Percentiles rank a stretch among this genome's conserved stretches.
Evolutionary conservation across 1,284 basidiomycete species (phyloP).

Genomic region (Athelia psychrophila): DNA sequence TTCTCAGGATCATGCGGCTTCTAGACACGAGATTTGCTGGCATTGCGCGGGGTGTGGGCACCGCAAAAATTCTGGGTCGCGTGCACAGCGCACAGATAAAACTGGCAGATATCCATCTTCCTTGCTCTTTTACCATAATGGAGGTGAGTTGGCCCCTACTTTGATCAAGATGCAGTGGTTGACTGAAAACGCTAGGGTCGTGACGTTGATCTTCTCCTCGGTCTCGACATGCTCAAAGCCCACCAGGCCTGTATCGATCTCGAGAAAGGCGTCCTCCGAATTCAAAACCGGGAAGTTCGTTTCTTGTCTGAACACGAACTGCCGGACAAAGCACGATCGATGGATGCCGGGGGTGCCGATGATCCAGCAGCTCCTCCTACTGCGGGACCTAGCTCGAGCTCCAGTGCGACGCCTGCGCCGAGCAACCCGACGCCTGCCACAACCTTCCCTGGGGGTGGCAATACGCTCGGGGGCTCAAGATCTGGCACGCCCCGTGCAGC

Average conservation of each 20-base stretch:
- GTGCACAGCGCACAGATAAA: conserved; percentile 94
- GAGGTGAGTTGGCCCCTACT: conserved; percentile 53
- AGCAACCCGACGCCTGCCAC: conserved; percentile 14
- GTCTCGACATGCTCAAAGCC: conserved; percentile 97
- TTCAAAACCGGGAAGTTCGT: conserved; percentile 81
- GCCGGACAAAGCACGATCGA: conserved; percentile 70
- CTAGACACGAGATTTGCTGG: conserved; percentile 88
- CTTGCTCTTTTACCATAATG: conserved; percentile 95
- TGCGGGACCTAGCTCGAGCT: conserved; percentile 6
- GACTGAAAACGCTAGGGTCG: conserved; percentile 54
- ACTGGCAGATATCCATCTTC: conserved; percentile 78
- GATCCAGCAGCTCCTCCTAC: conserved; percentile 8
- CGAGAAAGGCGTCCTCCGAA: conserved; percentile 82
- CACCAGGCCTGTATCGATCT: conserved; percentile 97
- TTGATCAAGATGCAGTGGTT: background rate
- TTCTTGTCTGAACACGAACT: conserved; percentile 96
- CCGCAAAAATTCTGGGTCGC: conserved; percentile 91
- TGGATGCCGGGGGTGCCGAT: conserved; percentile 28
- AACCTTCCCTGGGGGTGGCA: conserved; percentile 62
- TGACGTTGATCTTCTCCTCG: conserved; percentile 91
- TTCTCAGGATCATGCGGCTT: conserved; percentile 84
- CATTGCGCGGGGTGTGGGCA: conserved; percentile 94
- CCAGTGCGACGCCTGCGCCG: conserved; percentile 12
- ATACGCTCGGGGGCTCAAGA: conserved; percentile 44
- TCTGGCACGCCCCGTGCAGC: conserved; percentile 21